phyloP scores from a whole-genome alignment of 208 protist genomes.

The Trypanosoma brucei region DNA sequence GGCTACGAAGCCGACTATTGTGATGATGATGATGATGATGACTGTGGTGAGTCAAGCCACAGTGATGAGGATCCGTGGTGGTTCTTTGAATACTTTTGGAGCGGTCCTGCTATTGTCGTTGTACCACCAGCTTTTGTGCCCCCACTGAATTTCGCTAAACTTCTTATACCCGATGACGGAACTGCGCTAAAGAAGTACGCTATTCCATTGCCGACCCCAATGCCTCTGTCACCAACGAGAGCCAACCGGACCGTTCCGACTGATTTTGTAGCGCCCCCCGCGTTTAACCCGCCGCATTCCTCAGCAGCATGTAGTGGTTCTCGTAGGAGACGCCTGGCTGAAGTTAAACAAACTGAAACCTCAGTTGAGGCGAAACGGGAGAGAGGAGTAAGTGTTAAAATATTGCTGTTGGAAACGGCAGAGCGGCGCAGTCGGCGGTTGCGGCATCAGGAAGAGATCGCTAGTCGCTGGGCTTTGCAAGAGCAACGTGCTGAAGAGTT shows the following conservation, averaged over 20 bases:
- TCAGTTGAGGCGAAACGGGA: too few species aligned
- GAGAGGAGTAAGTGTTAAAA: not conserved
- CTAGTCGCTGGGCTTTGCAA: not conserved
- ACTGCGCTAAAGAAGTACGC: not conserved
- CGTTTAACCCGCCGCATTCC: not conserved
- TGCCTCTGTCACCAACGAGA: not conserved
- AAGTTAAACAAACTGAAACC: too few species aligned
- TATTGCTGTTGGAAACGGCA: not conserved
- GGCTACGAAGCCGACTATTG: not conserved
- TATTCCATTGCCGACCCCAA: constrained; percentile 17
- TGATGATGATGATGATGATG: constrained; percentile 10
- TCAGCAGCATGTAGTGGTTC: not conserved
- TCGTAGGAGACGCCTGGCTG: not conserved
- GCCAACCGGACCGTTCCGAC: not conserved
- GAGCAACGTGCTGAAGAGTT: not conserved
- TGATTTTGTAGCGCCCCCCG: not conserved
- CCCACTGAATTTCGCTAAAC: not conserved
- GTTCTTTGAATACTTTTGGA: constrained; percentile 19
- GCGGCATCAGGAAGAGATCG: not conserved
- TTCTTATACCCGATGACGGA: constrained; percentile 7
- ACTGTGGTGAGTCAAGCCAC: constrained; percentile 7
- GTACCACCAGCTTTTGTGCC: constrained; percentile 17
- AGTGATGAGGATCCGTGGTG: constrained; percentile 23
- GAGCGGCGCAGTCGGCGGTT: not conserved
- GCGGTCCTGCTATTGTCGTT: not conserved